Conservation (phyloP, 805 yeast genomes). For the Kregervanrija delftensis region DNA sequence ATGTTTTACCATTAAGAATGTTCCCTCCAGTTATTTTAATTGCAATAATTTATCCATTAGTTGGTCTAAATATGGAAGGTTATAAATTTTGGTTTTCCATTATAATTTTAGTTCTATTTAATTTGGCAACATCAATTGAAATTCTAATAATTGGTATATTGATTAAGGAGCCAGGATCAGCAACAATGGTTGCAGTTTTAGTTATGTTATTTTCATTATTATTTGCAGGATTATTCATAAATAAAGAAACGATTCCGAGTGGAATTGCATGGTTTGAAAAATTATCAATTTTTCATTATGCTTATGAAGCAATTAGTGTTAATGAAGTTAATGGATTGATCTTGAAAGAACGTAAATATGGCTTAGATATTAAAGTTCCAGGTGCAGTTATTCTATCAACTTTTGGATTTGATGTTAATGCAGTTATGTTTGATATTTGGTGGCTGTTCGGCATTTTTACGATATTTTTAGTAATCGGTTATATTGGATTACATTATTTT, state of each 20-base stretch:
- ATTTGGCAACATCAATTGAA: constrained; percentile 78
- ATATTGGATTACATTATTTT: constrained; percentile 60
- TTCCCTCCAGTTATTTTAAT: constrained; percentile 85
- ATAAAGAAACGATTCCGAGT: constrained; percentile 51
- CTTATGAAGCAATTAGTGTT: constrained; percentile 86
- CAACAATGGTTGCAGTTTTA: constrained; percentile 81
- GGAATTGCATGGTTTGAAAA: constrained; percentile 69
- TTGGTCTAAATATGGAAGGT: constrained; percentile 76
- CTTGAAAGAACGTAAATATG: constrained; percentile 82
- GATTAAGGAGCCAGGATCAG: constrained; percentile 84
- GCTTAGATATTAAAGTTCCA: constrained; percentile 90
- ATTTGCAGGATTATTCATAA: constrained; percentile 91
- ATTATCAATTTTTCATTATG: constrained; percentile 89
- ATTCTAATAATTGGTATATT: constrained; percentile 84
- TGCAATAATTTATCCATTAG: constrained; percentile 80
- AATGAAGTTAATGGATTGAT: constrained; percentile 88
- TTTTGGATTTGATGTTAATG: constrained; percentile 85
- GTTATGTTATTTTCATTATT: constrained; percentile 76
- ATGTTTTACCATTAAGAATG: constrained; percentile 83
- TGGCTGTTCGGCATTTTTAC: constrained; percentile 52
- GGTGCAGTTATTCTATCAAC: constrained; percentile 96
- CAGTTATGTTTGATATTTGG: constrained; percentile 59
- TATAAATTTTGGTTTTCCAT: constrained; percentile 67
- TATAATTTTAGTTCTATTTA: constrained; percentile 69
- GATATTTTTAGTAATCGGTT: constrained; percentile 62